Conservation (phyloP, 1,139 yeast genomes). For the Scheffersomyces quercinus region DNA sequence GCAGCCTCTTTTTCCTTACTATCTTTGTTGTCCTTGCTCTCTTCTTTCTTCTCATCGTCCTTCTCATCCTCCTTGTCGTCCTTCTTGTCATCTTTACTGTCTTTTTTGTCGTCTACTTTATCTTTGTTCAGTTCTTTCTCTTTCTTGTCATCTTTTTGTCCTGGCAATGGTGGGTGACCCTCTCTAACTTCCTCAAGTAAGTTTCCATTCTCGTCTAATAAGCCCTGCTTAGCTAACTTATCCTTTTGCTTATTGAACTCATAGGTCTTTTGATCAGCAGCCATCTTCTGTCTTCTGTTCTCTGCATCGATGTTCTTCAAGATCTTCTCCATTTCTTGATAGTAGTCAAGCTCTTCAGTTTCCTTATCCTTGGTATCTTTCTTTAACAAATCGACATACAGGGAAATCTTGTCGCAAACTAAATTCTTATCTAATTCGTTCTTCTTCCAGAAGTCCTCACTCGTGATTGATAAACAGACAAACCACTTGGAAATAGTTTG, state of each 20-base stretch:
- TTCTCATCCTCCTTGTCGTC: too few relatives aligned
- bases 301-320: not conserved
- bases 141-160: not conserved
- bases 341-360: slow-evolving; percentile 7
- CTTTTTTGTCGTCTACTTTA: not conserved
- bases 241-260: not conserved
- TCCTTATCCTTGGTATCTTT: slow-evolving; percentile 17
- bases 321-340: not conserved
- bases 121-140: not conserved
- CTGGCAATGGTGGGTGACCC: slow-evolving; percentile 1
- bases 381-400: slow-evolving; percentile 30
- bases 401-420: slow-evolving; percentile 24
- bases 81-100: not conserved
- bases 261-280: not conserved
- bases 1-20: too few relatives aligned
- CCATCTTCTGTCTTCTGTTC: not conserved
- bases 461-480: slow-evolving; percentile 33
- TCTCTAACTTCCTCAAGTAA: not conserved
- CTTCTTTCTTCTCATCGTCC: not conserved
- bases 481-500: slow-evolving; percentile 38
- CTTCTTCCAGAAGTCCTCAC: slow-evolving; percentile 23
- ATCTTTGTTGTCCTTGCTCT: too few relatives aligned
- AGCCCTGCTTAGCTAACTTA: not conserved
- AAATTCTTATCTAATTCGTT: slow-evolving; percentile 20
- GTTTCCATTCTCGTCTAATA: not conserved